Percentiles rank a stretch among this genome's conserved stretches.
Conservation (phyloP, 331 rosid species). For the Spiraea crenata region DNA sequence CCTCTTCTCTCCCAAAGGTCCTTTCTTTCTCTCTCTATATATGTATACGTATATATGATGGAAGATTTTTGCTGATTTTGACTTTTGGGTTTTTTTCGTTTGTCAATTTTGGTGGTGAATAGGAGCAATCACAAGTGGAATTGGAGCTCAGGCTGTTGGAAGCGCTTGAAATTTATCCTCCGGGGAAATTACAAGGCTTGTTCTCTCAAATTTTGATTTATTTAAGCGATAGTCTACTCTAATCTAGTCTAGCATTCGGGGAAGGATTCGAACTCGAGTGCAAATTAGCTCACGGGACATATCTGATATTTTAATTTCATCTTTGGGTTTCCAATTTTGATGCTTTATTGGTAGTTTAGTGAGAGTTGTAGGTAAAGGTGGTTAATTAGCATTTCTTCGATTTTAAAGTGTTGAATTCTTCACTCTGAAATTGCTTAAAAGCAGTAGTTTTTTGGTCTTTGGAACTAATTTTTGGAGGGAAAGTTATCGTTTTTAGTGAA, state of each 20-base stretch:
- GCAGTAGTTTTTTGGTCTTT: neutral
- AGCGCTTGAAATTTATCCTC: slow-evolving; percentile 87
- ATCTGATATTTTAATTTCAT: neutral
- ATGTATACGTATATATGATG: neutral
- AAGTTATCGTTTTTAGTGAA: neutral
- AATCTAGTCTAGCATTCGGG: too few species aligned
- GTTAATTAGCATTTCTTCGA: neutral
- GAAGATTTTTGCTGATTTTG: neutral
- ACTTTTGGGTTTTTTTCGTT: slow-evolving; percentile 2
- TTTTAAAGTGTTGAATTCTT: neutral
- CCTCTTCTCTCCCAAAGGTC: slow-evolving; percentile 87
- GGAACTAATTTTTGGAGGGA: slow-evolving; percentile 4
- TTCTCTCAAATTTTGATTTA: neutral
- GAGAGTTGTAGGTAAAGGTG: neutral
- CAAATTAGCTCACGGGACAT: neutral
- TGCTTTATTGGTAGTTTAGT: too few species aligned
- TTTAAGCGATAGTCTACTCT: too few species aligned
- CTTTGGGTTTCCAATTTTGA: neutral
- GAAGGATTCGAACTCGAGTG: too few species aligned
- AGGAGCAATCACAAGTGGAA: slow-evolving; percentile 86
- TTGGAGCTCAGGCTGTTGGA: slow-evolving; percentile 80
- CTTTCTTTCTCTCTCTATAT: slow-evolving; percentile 19
- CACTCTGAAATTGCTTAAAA: neutral
- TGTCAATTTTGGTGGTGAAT: slow-evolving; percentile 6
- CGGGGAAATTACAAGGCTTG: slow-evolving; percentile 68